These are phyloP conservation scores for Quercus tomentella DNA, from an alignment of 331 rosid genomes.

Conservation along the genomic window DNA sequence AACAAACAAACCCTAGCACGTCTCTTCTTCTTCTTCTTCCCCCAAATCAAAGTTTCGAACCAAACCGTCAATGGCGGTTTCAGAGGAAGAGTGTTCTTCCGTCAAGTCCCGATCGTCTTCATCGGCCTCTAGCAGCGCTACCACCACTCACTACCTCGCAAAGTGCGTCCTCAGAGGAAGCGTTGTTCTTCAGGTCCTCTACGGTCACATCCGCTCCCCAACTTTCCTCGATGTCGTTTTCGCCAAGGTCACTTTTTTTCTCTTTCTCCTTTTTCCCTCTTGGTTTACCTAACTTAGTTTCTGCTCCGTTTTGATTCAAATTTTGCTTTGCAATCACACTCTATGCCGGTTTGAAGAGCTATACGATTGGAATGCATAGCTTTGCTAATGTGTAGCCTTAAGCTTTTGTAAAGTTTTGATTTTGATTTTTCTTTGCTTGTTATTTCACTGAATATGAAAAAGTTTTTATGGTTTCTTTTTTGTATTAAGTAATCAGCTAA, in stretches of 20 bases:
- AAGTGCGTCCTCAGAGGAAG: constrained; percentile 81
- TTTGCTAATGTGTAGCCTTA: too few species aligned
- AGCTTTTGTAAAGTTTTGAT: too few species aligned
- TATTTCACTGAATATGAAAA: too few species aligned
- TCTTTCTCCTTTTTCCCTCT: neutral
- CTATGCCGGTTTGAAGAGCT: neutral
- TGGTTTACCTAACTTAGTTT: neutral
- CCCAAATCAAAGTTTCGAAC: neutral
- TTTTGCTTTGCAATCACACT: neutral
- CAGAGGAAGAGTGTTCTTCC: constrained; percentile 91
- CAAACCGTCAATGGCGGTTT: constrained; percentile 65
- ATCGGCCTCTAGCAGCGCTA: constrained; percentile 25
- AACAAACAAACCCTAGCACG: neutral
- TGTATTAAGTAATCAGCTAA: too few species aligned
- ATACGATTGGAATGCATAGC: neutral
- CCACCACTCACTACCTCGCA: constrained; percentile 60
- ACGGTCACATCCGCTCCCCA: constrained; percentile 74
- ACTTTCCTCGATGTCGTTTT: constrained; percentile 69
- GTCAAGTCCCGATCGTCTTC: constrained; percentile 64
- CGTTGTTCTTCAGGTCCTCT: constrained; percentile 74
- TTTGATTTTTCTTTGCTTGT: too few species aligned
- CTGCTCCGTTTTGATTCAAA: neutral
- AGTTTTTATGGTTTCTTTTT: too few species aligned
- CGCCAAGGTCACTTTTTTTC: constrained; percentile 56
- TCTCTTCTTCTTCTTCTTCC: neutral